These are phyloP conservation scores for Aspergillus melleus DNA, from an alignment of 2,329 filamentous ascomycete species.

Conservation along the genomic window DNA sequence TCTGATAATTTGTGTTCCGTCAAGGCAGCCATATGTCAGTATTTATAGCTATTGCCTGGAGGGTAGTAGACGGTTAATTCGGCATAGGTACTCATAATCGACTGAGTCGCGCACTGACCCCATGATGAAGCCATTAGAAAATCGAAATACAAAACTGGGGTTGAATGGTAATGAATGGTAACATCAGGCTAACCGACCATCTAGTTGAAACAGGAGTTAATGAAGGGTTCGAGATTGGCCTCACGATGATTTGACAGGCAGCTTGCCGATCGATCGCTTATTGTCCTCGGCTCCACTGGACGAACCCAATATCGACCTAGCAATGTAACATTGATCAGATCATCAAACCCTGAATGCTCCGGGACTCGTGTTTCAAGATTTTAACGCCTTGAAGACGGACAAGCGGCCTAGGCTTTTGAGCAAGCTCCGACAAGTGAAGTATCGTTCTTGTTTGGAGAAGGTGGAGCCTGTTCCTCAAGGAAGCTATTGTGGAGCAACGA, in stretches of 20 bases:
- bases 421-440: neutral
- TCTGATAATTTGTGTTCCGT: no score
- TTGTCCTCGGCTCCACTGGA: neutral
- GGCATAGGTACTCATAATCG: no score
- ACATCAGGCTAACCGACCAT: neutral
- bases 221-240: neutral
- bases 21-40: no score
- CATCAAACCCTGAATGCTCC: neutral
- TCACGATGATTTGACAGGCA: neutral
- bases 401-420: neutral
- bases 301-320: neutral
- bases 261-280: neutral
- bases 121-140: no score
- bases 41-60: no score
- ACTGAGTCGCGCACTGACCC: no score
- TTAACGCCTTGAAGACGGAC: no score
- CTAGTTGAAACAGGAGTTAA: neutral
- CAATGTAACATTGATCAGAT: neutral
- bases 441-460: neutral
- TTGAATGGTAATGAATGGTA: no score
- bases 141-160: no score
- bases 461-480: neutral
- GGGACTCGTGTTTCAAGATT: neutral
- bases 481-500: neutral
- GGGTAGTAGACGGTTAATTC: no score